These are phyloP conservation scores for Fusarium succisae DNA, from an alignment of 2,329 filamentous ascomycete genomes.

Conservation along the genomic window DNA sequence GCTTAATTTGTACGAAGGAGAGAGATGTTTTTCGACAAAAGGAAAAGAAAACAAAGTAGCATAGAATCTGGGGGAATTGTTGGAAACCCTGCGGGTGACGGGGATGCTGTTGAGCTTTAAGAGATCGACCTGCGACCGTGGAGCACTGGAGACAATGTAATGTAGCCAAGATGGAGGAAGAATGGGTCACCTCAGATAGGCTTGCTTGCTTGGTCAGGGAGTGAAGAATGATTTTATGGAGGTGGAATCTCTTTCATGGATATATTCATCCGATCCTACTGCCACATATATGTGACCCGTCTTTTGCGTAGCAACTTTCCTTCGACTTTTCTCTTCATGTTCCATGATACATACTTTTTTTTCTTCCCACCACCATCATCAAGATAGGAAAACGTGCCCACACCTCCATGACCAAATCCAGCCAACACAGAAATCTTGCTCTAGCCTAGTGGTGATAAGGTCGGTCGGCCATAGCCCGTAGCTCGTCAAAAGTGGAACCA, in stretches of 20 bases:
- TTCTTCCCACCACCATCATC: background rate
- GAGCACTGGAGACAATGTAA: slow-evolving; percentile 10
- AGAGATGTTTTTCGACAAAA: background rate
- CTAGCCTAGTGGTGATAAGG: slow-evolving; percentile 9
- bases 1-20: background rate
- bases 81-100: slow-evolving; percentile 27
- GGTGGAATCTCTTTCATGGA: slow-evolving; percentile 4
- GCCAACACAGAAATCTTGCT: background rate
- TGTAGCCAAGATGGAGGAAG: slow-evolving; percentile 32
- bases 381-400: background rate
- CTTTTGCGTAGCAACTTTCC: background rate
- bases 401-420: slow-evolving; percentile 7
- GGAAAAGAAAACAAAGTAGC: slow-evolving; percentile 6
- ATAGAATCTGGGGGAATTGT: slow-evolving; percentile 28
- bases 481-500: slow-evolving; percentile 28
- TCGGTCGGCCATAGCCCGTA: slow-evolving; percentile 12
- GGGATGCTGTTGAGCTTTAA: slow-evolving; percentile 40
- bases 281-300: background rate
- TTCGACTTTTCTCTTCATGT: background rate
- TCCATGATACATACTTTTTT: slow-evolving; percentile 1
- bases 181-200: slow-evolving; percentile 39
- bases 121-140: slow-evolving; percentile 33
- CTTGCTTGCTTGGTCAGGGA: slow-evolving; percentile 36
- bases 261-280: background rate
- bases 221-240: slow-evolving; percentile 23